Base-by-base conservation (phyloP, 2,329 filamentous ascomycete genomes). In the Penicillium expansum region DNA sequence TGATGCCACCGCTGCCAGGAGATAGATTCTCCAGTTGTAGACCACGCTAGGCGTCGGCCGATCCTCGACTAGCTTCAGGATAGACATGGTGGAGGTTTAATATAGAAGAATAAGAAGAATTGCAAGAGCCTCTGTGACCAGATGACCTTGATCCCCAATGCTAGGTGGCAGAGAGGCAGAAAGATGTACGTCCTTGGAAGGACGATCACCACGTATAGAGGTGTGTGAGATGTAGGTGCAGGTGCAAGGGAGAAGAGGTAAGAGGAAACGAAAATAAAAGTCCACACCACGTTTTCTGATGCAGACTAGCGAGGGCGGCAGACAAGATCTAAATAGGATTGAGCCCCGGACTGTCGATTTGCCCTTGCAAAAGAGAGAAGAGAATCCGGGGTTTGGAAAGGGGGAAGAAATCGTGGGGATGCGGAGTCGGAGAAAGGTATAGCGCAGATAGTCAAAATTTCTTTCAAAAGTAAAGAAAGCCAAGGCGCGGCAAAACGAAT, bases 1-100 rank as follows among this genome's bases (percentile, higher is more conserved):
- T 14, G 80, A 83, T 41, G 82, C 82, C 32, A 84, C 77, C 13
- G 76, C 75, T 9, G 83, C 82, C 41, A 80, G 79, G 13, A 80
- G 74, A 65, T 84, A 85, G 41, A 85, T 78, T 39, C 79, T 75
- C 82, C 82, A 85, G 70, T 85, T 85, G 77, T 85, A 85, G 55
- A 85, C 82, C 52, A 74, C 75, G 67, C 78, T 79, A 22, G 82
- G 83, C 58, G 82, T 85, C 16, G 82, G 82, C 62, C 82, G 66
- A 58, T 77, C 76, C 65, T 77, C 76, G 59, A 76, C 69, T 47
- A 77, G 59, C 29, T 68, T 66, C 9, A 78, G 71, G 60, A 77
- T 69, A 53, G 69, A 71, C 75, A 77, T 77, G 49, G 29, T 70
- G 42, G 50, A 43, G 47, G 41, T 11, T 44, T 7, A 42, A 48